phyloP scores from a whole-genome alignment of 2,329 filamentous ascomycete genomes.

The Leptodontidium sp. region DNA sequence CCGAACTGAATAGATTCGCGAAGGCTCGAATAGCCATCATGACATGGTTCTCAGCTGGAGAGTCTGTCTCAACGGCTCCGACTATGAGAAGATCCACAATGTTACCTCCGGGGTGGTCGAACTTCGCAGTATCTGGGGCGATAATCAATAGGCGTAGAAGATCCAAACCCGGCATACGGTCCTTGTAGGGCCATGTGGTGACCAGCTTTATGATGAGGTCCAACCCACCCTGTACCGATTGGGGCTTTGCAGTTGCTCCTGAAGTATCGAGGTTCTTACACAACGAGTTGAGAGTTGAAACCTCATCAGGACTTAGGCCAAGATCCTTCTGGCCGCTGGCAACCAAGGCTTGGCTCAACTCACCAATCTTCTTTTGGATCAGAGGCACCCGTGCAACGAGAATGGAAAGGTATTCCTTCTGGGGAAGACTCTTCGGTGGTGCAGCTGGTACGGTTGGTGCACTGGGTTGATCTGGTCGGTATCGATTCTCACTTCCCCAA shows the following conservation, averaged over 20 bases:
- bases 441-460: conserved; percentile 47
- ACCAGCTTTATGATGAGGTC: conserved; percentile 75
- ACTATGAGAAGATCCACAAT: conserved; percentile 67
- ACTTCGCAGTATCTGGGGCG: conserved; percentile 70
- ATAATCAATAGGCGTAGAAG: conserved; percentile 84
- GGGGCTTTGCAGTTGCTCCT: conserved; percentile 45
- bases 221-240: conserved; percentile 63
- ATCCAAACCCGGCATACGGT: conserved; percentile 85
- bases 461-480: conserved; percentile 74
- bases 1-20: conserved; percentile 82
- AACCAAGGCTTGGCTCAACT: conserved; percentile 78
- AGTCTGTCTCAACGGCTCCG: conserved; percentile 63
- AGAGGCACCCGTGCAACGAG: conserved; percentile 74
- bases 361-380: conserved; percentile 78
- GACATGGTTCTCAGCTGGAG: conserved; percentile 77
- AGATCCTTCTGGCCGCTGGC: conserved; percentile 75
- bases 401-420: conserved; percentile 81
- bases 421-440: conserved; percentile 71
- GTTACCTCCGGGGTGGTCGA: conserved; percentile 61
- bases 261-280: conserved; percentile 69
- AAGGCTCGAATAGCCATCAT: conserved; percentile 88
- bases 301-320: conserved; percentile 76
- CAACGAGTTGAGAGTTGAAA: conserved; percentile 67
- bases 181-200: conserved; percentile 80
- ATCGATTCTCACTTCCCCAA: conserved; percentile 80